Conservation (phyloP, 73 alveolate genomes). For the Stentor coeruleus region DNA sequence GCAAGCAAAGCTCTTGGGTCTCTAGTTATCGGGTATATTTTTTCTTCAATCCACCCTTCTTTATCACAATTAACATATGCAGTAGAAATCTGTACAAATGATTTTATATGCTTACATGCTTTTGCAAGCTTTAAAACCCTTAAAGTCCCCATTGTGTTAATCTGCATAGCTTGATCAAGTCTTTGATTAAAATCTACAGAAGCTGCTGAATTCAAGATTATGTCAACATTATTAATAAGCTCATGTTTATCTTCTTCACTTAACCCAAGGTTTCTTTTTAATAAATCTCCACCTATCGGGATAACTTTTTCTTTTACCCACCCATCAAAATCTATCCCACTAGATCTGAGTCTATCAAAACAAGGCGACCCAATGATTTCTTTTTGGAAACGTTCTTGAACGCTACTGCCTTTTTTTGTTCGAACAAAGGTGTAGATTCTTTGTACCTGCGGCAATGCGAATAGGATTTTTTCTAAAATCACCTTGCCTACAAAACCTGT, state of each 20-base stretch:
- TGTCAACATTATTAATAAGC: slow-evolving; percentile 46
- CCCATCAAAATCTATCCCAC: slow-evolving; percentile 48
- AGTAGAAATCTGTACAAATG: slow-evolving; percentile 67
- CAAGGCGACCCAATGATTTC: slow-evolving; percentile 67
- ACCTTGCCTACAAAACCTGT: slow-evolving; percentile 87
- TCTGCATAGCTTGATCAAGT: slow-evolving; percentile 64
- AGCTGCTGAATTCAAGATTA: slow-evolving; percentile 74
- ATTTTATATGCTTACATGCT: slow-evolving; percentile 40
- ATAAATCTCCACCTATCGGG: slow-evolving; percentile 49
- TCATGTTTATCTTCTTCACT: slow-evolving; percentile 33
- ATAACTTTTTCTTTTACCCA: slow-evolving; percentile 45
- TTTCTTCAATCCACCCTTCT: slow-evolving; percentile 78
- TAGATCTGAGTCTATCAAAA: slow-evolving; percentile 62
- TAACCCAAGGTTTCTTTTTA: slow-evolving; percentile 56
- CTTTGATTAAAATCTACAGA: slow-evolving; percentile 67
- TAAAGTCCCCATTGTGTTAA: slow-evolving; percentile 69
- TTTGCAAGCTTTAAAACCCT: slow-evolving; percentile 57
- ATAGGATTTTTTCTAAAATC: slow-evolving; percentile 58
- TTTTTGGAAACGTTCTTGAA: slow-evolving; percentile 62
- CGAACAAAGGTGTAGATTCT: slow-evolving; percentile 56
- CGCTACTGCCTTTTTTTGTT: slow-evolving; percentile 48
- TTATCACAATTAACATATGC: slow-evolving; percentile 63
- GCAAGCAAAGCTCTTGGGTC: slow-evolving; percentile 39
- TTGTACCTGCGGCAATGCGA: slow-evolving; percentile 46
- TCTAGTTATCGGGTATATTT: slow-evolving; percentile 58